A percentile compares a stretch with the other conserved stretches of the same genome.
These are phyloP conservation scores for Galeopsis tetrahit DNA, from an alignment of 257 asterid species.

Conservation along the genomic window DNA sequence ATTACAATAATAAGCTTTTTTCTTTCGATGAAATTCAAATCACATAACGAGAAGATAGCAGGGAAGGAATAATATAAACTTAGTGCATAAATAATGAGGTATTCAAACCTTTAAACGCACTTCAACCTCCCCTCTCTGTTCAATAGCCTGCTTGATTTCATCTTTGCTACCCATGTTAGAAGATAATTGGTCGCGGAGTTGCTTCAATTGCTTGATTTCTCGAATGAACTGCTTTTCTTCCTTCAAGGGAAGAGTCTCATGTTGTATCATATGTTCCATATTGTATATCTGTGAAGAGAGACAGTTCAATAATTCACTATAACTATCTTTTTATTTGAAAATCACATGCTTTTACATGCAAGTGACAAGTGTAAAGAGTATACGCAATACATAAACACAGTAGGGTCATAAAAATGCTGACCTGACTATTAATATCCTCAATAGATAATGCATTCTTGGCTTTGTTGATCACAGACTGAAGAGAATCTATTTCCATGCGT, in stretches of 20 bases:
- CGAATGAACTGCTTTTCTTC: conserved; percentile 86
- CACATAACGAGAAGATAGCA: neutral
- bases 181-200: conserved; percentile 82
- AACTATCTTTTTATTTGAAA: conserved; percentile 21
- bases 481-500: conserved; percentile 80
- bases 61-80: neutral
- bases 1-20: neutral
- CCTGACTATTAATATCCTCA: conserved; percentile 79
- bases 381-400: neutral
- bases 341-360: neutral
- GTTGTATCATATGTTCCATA: conserved; percentile 80
- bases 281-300: conserved; percentile 53
- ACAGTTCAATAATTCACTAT: conserved; percentile 22
- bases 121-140: conserved; percentile 73
- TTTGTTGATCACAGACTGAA: conserved; percentile 71
- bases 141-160: conserved; percentile 88
- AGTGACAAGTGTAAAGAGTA: neutral
- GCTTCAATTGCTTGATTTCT: conserved; percentile 90
- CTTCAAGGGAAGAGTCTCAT: conserved; percentile 82
- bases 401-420: conserved; percentile 34
- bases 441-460: conserved; percentile 90
- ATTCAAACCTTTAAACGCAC: conserved; percentile 72
- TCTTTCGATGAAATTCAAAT: neutral
- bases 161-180: conserved; percentile 81
- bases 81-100: conserved; percentile 20